Conservation (phyloP, 2,329 filamentous ascomycete species). For the Nemania serpens region DNA sequence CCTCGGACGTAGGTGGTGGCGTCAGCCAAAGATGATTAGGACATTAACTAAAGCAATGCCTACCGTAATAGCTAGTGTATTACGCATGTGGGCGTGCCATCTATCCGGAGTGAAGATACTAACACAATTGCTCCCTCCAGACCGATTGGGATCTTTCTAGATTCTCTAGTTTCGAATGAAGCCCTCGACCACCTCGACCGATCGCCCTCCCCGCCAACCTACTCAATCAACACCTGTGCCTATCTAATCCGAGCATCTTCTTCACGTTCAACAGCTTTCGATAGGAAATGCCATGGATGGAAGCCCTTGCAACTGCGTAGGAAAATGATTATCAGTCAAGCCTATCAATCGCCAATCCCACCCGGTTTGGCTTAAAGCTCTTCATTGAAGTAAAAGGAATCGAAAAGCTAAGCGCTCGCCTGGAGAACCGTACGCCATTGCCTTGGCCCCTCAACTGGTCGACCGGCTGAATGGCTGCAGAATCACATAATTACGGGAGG, state of each 20-base stretch:
- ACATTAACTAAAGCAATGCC: not conserved
- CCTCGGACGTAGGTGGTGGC: not conserved
- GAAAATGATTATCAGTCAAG: not conserved
- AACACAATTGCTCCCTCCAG: not conserved
- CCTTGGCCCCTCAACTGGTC: not conserved
- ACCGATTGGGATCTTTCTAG: too few species aligned
- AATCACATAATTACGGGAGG: not conserved
- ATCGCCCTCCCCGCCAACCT: not conserved
- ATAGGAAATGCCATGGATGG: not conserved
- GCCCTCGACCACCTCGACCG: not conserved
- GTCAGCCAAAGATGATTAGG: not conserved
- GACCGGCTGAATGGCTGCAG: not conserved
- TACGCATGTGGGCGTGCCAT: not conserved
- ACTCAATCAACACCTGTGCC: not conserved
- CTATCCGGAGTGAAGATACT: not conserved
- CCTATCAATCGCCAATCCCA: not conserved
- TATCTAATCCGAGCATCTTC: not conserved
- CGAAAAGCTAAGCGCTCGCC: not conserved
- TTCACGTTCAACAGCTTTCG: not conserved
- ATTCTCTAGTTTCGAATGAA: too few species aligned
- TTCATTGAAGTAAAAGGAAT: not conserved
- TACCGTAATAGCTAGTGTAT: not conserved
- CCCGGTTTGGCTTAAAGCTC: not conserved
- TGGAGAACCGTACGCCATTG: not conserved
- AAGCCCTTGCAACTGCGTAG: not conserved